Conservation (phyloP, 768 basidiomycete genomes). For the Tylopilus felleus region DNA sequence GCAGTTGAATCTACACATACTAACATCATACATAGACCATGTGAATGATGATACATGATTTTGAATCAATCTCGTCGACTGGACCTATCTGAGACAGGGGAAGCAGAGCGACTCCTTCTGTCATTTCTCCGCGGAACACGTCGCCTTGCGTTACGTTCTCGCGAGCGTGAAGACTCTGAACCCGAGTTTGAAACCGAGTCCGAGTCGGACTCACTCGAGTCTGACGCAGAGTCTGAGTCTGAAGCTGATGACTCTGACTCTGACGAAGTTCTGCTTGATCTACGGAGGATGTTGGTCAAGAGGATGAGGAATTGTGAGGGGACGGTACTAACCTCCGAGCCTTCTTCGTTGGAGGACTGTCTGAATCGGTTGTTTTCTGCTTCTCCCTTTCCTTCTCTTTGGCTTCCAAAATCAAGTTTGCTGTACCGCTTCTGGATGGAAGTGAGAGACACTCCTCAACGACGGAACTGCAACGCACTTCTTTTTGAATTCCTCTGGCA, state of each 20-base stretch:
- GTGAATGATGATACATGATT: constrained; percentile 6
- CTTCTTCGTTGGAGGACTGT: constrained; percentile 34
- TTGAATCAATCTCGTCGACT: constrained; percentile 14
- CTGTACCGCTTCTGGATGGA: constrained; percentile 62
- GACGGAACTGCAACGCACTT: constrained; percentile 46
- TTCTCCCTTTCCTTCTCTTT: constrained; percentile 75
- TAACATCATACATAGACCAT: constrained; percentile 13
- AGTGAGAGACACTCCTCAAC: constrained; percentile 1
- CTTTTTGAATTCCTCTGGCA: constrained; percentile 88
- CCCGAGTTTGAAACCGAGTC: constrained; percentile 39
- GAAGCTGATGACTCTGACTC: constrained; percentile 17
- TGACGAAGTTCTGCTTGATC: constrained; percentile 33
- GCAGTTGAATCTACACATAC: constrained; percentile 13
- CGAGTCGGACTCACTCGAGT: constrained; percentile 45
- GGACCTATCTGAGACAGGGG: constrained; percentile 16
- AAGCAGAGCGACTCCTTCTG: constrained; percentile 23
- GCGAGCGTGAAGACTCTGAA: constrained; percentile 45
- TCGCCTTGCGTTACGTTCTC: constrained; percentile 41
- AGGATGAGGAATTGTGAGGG: background rate
- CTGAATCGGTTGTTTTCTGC: constrained; percentile 26
- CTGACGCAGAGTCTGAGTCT: constrained; percentile 32
- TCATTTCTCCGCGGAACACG: constrained; percentile 32
- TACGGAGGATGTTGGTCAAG: constrained; percentile 3
- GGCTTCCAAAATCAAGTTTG: constrained; percentile 76
- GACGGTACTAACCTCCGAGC: constrained; percentile 41